These are phyloP conservation scores for Penicillium pulvis DNA, from an alignment of 495 filamentous ascomycete species.

Conservation along the genomic window DNA sequence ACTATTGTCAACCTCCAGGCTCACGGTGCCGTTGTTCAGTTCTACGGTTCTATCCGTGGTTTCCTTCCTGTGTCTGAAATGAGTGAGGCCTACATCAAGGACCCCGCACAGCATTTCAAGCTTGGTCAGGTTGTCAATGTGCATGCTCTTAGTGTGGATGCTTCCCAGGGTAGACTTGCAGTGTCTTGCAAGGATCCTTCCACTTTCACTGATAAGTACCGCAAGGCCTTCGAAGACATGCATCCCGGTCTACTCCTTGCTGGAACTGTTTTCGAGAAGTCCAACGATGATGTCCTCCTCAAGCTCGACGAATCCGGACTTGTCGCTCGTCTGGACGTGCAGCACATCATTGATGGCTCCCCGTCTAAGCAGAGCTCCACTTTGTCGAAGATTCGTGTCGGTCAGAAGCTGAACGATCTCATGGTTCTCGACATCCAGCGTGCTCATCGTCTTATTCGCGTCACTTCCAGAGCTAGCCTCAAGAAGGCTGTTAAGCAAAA, in stretches of 20 bases:
- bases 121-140: slow-evolving; percentile 89
- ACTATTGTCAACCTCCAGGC: slow-evolving; percentile 78
- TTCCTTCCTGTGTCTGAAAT: slow-evolving; percentile 94
- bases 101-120: slow-evolving; percentile 86
- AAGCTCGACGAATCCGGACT: slow-evolving; percentile 71
- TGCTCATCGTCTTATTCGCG: slow-evolving; percentile 65
- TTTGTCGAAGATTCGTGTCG: slow-evolving; percentile 76
- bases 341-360: slow-evolving; percentile 82
- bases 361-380: slow-evolving; percentile 69
- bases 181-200: slow-evolving; percentile 93
- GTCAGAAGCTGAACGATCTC: slow-evolving; percentile 80
- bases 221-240: slow-evolving; percentile 70
- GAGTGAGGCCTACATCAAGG: slow-evolving; percentile 93
- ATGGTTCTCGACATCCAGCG: slow-evolving; percentile 79
- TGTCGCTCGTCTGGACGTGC: slow-evolving; percentile 71
- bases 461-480: slow-evolving; percentile 80
- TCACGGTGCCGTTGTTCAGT: slow-evolving; percentile 87
- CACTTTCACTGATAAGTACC: slow-evolving; percentile 71
- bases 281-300: slow-evolving; percentile 73
- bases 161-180: slow-evolving; percentile 66
- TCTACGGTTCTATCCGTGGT: slow-evolving; percentile 78
- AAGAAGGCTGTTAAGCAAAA: slow-evolving; percentile 70
- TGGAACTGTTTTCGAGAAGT: slow-evolving; percentile 83
- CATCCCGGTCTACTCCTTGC: slow-evolving; percentile 69
- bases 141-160: slow-evolving; percentile 76